Percentiles rank a stretch among this genome's conserved stretches.
phyloP scores from a whole-genome alignment of 2,329 filamentous ascomycete species.

The Pseudogymnoascus sp. region DNA sequence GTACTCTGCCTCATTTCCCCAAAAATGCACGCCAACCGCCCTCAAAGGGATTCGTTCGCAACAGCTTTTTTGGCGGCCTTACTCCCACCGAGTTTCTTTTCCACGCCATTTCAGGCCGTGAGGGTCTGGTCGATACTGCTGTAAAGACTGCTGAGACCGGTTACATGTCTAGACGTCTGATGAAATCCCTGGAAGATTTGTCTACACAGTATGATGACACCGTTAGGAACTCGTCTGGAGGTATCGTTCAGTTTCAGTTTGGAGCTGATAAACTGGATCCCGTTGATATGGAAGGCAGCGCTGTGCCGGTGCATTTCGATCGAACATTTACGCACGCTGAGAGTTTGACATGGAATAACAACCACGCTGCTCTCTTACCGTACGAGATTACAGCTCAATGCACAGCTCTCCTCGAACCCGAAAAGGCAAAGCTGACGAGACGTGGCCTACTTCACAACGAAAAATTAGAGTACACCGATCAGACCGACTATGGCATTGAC shows the following conservation, averaged over 20 bases:
- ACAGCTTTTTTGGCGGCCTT: conserved; percentile 93
- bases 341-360: conserved; percentile 70
- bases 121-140: conserved; percentile 96
- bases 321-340: conserved; percentile 81
- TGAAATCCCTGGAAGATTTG: conserved; percentile 95
- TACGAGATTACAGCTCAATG: conserved; percentile 66
- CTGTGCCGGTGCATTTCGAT: conserved; percentile 84
- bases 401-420: conserved; percentile 56
- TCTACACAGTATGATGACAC: conserved; percentile 92
- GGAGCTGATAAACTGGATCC: conserved; percentile 94
- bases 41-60: conserved; percentile 92
- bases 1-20: conserved; percentile 88
- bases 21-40: conserved; percentile 89
- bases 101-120: conserved; percentile 96
- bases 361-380: conserved; percentile 65
- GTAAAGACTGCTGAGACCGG: conserved; percentile 98
- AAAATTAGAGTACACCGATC: conserved; percentile 61
- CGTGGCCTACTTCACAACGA: conserved; percentile 56
- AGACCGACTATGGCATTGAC: conserved; percentile 61
- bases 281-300: conserved; percentile 93
- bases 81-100: conserved; percentile 91
- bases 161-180: conserved; percentile 96
- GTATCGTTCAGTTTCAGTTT: conserved; percentile 94
- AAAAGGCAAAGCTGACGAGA: conserved; percentile 58
- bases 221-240: conserved; percentile 80